Evolutionary conservation across 2,329 filamentous ascomycete species (phyloP).

Genomic region (Fusarium staphyleae): DNA sequence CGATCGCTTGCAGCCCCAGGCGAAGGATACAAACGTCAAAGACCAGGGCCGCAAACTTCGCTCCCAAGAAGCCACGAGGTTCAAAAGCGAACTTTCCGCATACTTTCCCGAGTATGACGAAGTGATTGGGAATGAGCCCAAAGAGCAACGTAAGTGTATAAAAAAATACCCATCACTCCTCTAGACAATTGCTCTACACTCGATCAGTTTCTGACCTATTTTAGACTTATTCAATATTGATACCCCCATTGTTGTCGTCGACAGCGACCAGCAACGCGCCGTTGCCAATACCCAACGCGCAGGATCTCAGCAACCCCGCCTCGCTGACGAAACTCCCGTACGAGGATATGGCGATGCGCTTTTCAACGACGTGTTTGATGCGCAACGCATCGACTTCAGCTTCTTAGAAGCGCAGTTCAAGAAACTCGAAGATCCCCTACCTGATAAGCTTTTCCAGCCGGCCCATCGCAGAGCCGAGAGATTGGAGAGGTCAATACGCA

Average conservation of each 20-base stretch:
- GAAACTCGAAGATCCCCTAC: constrained; percentile 60
- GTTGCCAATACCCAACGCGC: constrained; percentile 39
- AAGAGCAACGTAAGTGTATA: constrained; percentile 73
- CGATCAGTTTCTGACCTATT: constrained; percentile 24
- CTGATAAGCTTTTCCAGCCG: constrained; percentile 61
- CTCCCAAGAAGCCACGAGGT: constrained; percentile 82
- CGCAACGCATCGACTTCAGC: constrained; percentile 63
- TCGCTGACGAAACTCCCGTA: constrained; percentile 48
- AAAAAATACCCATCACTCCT: constrained; percentile 32
- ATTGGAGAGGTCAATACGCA: constrained; percentile 67
- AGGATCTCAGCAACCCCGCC: constrained; percentile 42
- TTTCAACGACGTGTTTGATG: constrained; percentile 63
- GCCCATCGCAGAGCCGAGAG: constrained; percentile 66
- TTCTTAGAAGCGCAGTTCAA: constrained; percentile 58
- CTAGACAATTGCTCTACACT: neutral
- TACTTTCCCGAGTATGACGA: constrained; percentile 97
- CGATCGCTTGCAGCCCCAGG: constrained; percentile 60
- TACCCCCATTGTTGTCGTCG: constrained; percentile 75
- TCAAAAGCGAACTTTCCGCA: constrained; percentile 88
- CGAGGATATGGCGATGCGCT: constrained; percentile 63
- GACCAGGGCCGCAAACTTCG: constrained; percentile 79
- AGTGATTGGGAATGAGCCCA: constrained; percentile 84
- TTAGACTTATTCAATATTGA: constrained; percentile 76
- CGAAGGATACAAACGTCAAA: constrained; percentile 54
- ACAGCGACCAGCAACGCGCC: constrained; percentile 53